A percentile compares a stretch with the other conserved stretches of the same genome.
Evolutionary conservation across 2,329 filamentous ascomycete genomes (phyloP).

Genomic region (Aspergillus spinulosporus): DNA sequence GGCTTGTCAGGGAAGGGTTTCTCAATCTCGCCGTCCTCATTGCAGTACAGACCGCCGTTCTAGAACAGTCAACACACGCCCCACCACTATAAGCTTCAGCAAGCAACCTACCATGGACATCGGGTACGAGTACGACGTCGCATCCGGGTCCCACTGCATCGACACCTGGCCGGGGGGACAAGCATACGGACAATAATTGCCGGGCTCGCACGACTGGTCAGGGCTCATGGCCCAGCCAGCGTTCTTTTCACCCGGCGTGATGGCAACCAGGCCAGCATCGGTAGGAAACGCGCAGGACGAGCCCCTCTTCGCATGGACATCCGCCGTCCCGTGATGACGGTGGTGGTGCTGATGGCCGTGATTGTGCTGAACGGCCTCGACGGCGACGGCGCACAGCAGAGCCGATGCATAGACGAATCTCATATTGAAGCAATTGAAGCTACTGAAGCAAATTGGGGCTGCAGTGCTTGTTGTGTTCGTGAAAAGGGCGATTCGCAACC

Average conservation of each 20-base stretch:
- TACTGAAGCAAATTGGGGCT: conserved; percentile 19
- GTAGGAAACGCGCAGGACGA: conserved; percentile 65
- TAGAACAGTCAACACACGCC: conserved; percentile 34
- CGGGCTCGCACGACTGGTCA: conserved; percentile 66
- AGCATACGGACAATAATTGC: conserved; percentile 73
- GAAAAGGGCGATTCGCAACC: conserved; percentile 4
- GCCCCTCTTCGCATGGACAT: conserved; percentile 52
- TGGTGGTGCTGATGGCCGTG: conserved; percentile 16
- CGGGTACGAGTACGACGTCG: conserved; percentile 66
- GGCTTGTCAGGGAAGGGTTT: conserved; percentile 69
- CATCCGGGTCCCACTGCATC: conserved; percentile 73
- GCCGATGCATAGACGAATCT: conserved; percentile 37
- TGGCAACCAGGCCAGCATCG: conserved; percentile 64
- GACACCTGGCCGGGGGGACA: conserved; percentile 75
- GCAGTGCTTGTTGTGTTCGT: conserved; percentile 1
- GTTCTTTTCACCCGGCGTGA: conserved; percentile 66
- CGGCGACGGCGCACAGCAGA: conserved; percentile 39
- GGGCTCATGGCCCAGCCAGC: conserved; percentile 79
- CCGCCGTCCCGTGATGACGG: conserved; percentile 27
- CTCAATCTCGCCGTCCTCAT: conserved; percentile 62
- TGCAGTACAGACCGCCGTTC: conserved; percentile 75
- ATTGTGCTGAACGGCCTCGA: conserved; percentile 37
- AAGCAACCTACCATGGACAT: conserved; percentile 65
- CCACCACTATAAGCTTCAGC: not conserved
- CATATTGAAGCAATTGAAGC: conserved; percentile 32